Percentiles rank a stretch among this genome's conserved stretches.
Conservation (phyloP, 2,329 filamentous ascomycete species). For the Penicillium rolfsii region DNA sequence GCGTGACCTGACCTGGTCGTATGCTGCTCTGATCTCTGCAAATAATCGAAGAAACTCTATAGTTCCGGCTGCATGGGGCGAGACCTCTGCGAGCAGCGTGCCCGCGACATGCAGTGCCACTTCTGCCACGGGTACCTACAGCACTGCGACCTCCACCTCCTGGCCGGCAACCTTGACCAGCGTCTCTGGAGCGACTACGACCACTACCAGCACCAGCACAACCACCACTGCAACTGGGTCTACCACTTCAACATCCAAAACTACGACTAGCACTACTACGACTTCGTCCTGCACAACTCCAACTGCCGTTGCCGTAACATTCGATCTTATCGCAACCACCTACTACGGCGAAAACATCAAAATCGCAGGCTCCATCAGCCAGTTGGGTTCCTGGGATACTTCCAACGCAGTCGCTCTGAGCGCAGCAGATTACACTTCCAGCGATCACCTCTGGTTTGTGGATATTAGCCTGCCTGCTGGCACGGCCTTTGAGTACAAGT, state of each 20-base stretch:
- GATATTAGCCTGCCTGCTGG: constrained; percentile 61
- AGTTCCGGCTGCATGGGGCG: constrained; percentile 41
- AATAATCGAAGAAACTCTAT: constrained; percentile 38
- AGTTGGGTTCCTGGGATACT: constrained; percentile 67
- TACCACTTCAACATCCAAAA: not conserved
- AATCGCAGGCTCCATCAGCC: constrained; percentile 61
- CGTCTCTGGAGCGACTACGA: constrained; percentile 15
- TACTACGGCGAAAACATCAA: constrained; percentile 67
- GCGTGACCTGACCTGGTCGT: constrained; percentile 51
- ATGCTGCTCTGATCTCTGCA: constrained; percentile 47
- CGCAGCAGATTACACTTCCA: constrained; percentile 61
- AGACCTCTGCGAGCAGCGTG: constrained; percentile 36
- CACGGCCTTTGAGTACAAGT: constrained; percentile 67
- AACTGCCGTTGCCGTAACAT: constrained; percentile 63
- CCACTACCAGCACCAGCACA: not conserved
- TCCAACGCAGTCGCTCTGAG: constrained; percentile 59
- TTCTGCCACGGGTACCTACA: constrained; percentile 40
- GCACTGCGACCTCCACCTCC: constrained; percentile 35
- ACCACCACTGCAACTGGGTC: not conserved
- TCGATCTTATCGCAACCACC: constrained; percentile 63
- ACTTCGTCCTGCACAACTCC: constrained; percentile 29
- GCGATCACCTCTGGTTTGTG: constrained; percentile 64
- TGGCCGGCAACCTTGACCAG: constrained; percentile 39
- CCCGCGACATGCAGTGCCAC: constrained; percentile 36
- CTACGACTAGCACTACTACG: constrained; percentile 23